Evolutionary conservation across 139 green algal genomes (phyloP).

Genomic region (Closterium sp.): DNA sequence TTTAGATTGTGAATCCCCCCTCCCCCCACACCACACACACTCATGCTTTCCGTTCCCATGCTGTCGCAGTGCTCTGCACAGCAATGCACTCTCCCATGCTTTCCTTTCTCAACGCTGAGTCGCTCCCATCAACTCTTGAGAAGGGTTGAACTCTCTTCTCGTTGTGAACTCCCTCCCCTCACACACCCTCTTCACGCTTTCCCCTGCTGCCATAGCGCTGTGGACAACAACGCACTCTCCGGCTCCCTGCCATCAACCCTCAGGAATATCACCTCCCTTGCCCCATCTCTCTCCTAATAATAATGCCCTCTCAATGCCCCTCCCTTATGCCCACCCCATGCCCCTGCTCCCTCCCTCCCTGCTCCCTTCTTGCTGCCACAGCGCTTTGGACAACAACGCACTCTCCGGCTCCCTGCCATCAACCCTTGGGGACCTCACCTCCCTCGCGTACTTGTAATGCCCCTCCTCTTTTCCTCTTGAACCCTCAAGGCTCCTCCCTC

Average conservation of each 20-base stretch:
- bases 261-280: too few species aligned
- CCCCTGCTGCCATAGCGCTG: background rate
- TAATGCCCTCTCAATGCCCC: too few species aligned
- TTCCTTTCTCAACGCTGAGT: too few species aligned
- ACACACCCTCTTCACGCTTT: background rate
- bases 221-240: background rate
- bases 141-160: background rate
- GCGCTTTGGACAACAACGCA: background rate
- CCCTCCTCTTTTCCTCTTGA: background rate
- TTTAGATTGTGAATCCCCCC: too few species aligned
- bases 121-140: too few species aligned
- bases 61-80: too few species aligned
- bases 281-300: too few species aligned
- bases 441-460: background rate
- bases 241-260: background rate
- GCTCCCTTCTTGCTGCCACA: background rate
- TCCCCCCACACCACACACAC: too few species aligned
- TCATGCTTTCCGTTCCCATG: too few species aligned
- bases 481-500: background rate
- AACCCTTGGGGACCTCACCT: background rate
- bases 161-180: background rate
- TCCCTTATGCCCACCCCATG: too few species aligned
- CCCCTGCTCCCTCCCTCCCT: too few species aligned
- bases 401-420: background rate
- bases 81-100: too few species aligned